Evolutionary conservation across 768 basidiomycete genomes (phyloP).

Genomic region (Clavaria fumosa): DNA sequence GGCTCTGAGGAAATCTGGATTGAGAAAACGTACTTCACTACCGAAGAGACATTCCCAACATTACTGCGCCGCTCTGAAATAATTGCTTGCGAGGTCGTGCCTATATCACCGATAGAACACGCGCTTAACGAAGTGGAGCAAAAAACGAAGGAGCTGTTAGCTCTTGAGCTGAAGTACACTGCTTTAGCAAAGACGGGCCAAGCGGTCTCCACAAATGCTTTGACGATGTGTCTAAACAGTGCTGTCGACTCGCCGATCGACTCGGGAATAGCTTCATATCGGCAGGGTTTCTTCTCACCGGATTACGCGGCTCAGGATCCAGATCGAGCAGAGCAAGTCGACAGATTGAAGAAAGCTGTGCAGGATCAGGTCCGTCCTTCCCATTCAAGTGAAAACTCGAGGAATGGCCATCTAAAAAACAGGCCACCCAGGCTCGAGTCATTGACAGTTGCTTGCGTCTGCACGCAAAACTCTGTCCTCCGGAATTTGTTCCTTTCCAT

Average conservation of each 20-base stretch:
- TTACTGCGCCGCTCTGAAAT: conserved; percentile 84
- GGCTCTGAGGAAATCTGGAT: conserved; percentile 67
- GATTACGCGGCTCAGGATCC: conserved; percentile 55
- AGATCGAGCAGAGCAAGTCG: conserved; percentile 53
- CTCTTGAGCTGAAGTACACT: conserved; percentile 54
- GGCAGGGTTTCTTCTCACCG: conserved; percentile 58
- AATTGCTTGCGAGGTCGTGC: conserved; percentile 46
- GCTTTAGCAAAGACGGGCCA: conserved; percentile 67
- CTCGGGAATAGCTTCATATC: conserved; percentile 64
- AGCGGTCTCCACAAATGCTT: conserved; percentile 56
- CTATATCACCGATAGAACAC: conserved; percentile 75
- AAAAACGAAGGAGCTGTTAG: conserved; percentile 64
- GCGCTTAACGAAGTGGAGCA: conserved; percentile 70
- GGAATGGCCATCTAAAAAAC: neutral
- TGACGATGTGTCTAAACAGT: conserved; percentile 77
- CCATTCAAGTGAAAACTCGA: neutral
- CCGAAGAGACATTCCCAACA: conserved; percentile 82
- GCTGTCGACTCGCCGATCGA: conserved; percentile 73
- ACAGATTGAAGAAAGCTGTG: conserved; percentile 57
- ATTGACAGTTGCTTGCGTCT: conserved; percentile 76
- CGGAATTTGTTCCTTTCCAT: conserved; percentile 88
- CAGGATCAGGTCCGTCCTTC: conserved; percentile 55
- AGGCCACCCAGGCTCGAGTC: conserved; percentile 40
- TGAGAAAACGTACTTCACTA: conserved; percentile 79
- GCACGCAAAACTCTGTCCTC: conserved; percentile 67